Evolutionary conservation across 2,329 filamentous ascomycete species (phyloP), one percentile per base, ranked within the genome.

Genomic region (Ophiocordyceps australis): DNA sequence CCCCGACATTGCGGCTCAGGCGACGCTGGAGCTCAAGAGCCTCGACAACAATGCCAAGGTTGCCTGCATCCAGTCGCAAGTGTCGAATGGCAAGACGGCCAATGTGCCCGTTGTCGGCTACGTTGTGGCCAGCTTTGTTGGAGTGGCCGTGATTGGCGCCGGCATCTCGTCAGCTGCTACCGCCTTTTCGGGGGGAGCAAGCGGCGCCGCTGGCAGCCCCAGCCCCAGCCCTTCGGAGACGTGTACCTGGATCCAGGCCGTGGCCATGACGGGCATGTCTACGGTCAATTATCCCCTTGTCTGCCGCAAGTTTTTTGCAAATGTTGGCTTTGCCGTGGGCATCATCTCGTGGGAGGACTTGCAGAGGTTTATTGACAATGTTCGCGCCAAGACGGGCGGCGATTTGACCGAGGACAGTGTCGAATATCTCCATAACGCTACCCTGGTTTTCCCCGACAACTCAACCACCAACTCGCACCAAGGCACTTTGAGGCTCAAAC

Each of bases 241-340:
- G 24, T 65, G 93, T 37, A 73, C 75, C 33, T 91, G 80, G 69
- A 93, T 95, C 50, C 85, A 95, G 52, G 75, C 77, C 25, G 78
- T 95, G 62, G 83, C 89, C 16, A 77, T 89, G 59, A 94, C 89
- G 50, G 85, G 89, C 36, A 95, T 95, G 89, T 63, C 93, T 47
- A 91, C 80, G 31, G 85, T 91, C 39, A 69, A 74, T 39, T 83
- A 93, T 38, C 89, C 89, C 4, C 60, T 70, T 19, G 72, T 95
- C 20, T 95, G 95, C 55, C 71, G 74, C 38, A 86, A 74, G 47
- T 98, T 93, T 52, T 59, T 77, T 33, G 80, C 80, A 55, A 95
- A 95, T 55, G 95, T 98, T 48, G 85, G 63, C 24, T 95, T 94
- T 59, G 86, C 81, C 35, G 77, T 75, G 16, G 83, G 83, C 26